These are phyloP conservation scores for Acacia pycnantha DNA, from an alignment of 331 rosid species.

Conservation along the genomic window DNA sequence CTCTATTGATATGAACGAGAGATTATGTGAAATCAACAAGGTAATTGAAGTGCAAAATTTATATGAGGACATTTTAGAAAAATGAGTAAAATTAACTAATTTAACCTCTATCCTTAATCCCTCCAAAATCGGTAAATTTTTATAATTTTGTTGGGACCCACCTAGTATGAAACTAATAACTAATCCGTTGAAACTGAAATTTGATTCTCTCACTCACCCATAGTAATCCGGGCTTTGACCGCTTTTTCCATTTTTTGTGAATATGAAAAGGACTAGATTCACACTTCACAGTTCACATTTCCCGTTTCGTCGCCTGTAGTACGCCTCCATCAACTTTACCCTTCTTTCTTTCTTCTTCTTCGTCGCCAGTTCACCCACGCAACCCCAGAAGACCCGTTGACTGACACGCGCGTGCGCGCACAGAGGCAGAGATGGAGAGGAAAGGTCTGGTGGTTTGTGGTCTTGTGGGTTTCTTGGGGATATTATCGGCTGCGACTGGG, in stretches of 20 bases:
- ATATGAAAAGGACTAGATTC: background rate
- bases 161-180: too few relatives aligned
- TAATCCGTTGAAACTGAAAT: too few relatives aligned
- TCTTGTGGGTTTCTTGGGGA: slow-evolving; percentile 59
- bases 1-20: too few relatives aligned
- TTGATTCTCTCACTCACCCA: background rate
- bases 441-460: slow-evolving; percentile 46
- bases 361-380: background rate
- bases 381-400: background rate
- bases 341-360: background rate
- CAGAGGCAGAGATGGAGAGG: slow-evolving; percentile 50
- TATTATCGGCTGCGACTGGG: slow-evolving; percentile 69
- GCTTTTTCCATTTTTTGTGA: background rate
- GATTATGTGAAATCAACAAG: too few relatives aligned
- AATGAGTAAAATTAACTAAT: too few relatives aligned
- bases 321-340: background rate
- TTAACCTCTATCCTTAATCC: too few relatives aligned
- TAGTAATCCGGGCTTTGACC: background rate
- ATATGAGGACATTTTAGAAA: too few relatives aligned
- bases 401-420: background rate
- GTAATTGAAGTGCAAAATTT: too few relatives aligned
- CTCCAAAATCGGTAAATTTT: too few relatives aligned
- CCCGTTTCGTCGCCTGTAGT: background rate
- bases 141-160: too few relatives aligned
- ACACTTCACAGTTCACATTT: background rate